phyloP scores from a whole-genome alignment of 805 yeast species.

The Cyberlindnera galapagoensis region DNA sequence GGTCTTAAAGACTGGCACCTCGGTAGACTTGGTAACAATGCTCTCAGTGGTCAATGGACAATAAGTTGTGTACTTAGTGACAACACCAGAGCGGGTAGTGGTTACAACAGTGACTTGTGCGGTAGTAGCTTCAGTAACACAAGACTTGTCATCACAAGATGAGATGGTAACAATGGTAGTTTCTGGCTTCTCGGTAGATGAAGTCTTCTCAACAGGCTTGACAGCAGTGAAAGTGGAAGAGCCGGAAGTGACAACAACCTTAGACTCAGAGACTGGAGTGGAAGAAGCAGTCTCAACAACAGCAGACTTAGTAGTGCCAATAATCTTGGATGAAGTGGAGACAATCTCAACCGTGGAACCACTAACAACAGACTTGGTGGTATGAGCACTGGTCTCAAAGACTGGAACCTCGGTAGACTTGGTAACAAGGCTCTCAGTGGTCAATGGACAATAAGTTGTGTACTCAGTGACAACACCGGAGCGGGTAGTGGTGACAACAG shows the following conservation, averaged over 20 bases:
- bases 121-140: constrained; percentile 22
- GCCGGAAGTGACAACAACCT: constrained; percentile 14
- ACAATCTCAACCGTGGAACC: too few species aligned
- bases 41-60: constrained; percentile 28
- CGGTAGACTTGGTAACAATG: too few species aligned
- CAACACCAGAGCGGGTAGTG: constrained; percentile 26
- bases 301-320: constrained; percentile 5
- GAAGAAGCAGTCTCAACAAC: too few species aligned
- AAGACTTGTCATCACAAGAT: constrained; percentile 24
- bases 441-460: constrained; percentile 34
- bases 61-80: constrained; percentile 29
- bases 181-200: constrained; percentile 16
- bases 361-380: constrained; percentile 7
- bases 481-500: constrained; percentile 6
- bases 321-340: constrained; percentile 8
- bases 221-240: constrained; percentile 6
- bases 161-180: constrained; percentile 26
- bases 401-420: too few species aligned
- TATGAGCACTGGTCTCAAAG: too few species aligned
- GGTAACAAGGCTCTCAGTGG: too few species aligned
- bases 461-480: constrained; percentile 23
- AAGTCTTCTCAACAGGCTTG: too few species aligned
- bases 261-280: constrained; percentile 13
- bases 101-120: constrained; percentile 27
- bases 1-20: too few species aligned